A percentile compares a stretch with the other conserved stretches of the same genome.
These are phyloP conservation scores for Aspergillus neoniger DNA, from an alignment of 2,329 filamentous ascomycete species.

Conservation along the genomic window DNA sequence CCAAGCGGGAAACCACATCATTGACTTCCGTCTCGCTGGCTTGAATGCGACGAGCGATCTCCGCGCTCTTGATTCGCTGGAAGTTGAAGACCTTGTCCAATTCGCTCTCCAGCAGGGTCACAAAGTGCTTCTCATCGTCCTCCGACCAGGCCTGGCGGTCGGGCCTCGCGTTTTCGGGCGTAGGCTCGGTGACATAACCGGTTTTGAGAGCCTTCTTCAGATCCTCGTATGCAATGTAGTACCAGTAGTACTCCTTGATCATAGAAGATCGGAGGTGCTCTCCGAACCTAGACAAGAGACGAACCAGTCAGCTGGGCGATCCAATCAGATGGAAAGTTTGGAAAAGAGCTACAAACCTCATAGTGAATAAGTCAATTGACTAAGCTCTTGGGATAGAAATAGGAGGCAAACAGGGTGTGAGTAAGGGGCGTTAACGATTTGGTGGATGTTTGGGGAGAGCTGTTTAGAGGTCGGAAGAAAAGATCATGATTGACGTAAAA, in stretches of 20 bases:
- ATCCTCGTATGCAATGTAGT: conserved; percentile 97
- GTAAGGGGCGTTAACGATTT: background rate
- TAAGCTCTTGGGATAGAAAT: background rate
- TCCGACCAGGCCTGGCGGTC: conserved; percentile 75
- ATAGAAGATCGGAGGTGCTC: conserved; percentile 94
- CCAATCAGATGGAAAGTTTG: background rate
- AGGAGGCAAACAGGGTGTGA: background rate
- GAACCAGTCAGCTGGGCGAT: conserved; percentile 13
- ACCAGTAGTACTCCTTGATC: conserved; percentile 96
- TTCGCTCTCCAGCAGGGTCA: conserved; percentile 82
- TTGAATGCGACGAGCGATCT: conserved; percentile 88
- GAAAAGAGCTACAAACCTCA: conserved; percentile 22
- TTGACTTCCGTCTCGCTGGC: conserved; percentile 86
- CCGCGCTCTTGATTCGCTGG: conserved; percentile 94
- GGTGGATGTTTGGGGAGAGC: background rate
- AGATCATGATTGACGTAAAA: background rate
- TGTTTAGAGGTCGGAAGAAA: background rate
- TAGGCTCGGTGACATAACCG: conserved; percentile 59
- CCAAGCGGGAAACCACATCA: conserved; percentile 77
- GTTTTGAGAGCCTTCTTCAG: conserved; percentile 85
- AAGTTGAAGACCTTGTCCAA: conserved; percentile 98
- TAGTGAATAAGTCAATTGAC: conserved; percentile 15
- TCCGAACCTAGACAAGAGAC: conserved; percentile 67
- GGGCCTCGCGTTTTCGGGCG: conserved; percentile 49
- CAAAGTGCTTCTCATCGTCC: conserved; percentile 87